Conservation (phyloP, 805 yeast species). For the Candida dajiaensis region DNA sequence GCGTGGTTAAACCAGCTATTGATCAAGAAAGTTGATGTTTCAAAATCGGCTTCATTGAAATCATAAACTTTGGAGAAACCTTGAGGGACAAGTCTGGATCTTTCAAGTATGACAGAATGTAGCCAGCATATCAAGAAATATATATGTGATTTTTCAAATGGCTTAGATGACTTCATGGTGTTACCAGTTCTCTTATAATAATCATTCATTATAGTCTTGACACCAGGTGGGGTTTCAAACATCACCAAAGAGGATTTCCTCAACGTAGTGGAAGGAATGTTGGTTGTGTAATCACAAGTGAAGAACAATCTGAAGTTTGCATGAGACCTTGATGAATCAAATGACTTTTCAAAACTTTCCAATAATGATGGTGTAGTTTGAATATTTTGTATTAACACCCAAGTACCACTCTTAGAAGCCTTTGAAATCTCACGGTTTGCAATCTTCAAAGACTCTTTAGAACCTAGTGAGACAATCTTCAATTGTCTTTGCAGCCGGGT, state of each 20-base stretch:
- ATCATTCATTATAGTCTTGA: slow-evolving; percentile 38
- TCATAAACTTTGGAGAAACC: slow-evolving; percentile 63
- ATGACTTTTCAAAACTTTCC: slow-evolving; percentile 41
- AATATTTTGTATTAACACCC: slow-evolving; percentile 78
- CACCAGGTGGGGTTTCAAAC: slow-evolving; percentile 59
- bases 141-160: slow-evolving; percentile 41
- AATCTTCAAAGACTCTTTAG: slow-evolving; percentile 52
- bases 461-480: slow-evolving; percentile 62
- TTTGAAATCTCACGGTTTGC: slow-evolving; percentile 50
- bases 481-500: slow-evolving; percentile 23
- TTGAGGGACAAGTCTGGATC: slow-evolving; percentile 52
- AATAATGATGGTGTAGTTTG: slow-evolving; percentile 71
- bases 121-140: slow-evolving; percentile 61
- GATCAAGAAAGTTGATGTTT: slow-evolving; percentile 40
- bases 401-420: slow-evolving; percentile 44
- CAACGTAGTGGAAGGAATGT: slow-evolving; percentile 51
- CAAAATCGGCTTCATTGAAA: slow-evolving; percentile 68
- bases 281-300: slow-evolving; percentile 48
- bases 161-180: slow-evolving; percentile 16
- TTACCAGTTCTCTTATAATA: slow-evolving; percentile 15
- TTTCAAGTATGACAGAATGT: slow-evolving; percentile 56
- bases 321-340: slow-evolving; percentile 28
- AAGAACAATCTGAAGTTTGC: slow-evolving; percentile 51
- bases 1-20: slow-evolving; percentile 33
- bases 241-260: slow-evolving; percentile 48